Evolutionary conservation across 306 rosid genomes (phyloP).

Genomic region (Mimosa bimucronata): DNA sequence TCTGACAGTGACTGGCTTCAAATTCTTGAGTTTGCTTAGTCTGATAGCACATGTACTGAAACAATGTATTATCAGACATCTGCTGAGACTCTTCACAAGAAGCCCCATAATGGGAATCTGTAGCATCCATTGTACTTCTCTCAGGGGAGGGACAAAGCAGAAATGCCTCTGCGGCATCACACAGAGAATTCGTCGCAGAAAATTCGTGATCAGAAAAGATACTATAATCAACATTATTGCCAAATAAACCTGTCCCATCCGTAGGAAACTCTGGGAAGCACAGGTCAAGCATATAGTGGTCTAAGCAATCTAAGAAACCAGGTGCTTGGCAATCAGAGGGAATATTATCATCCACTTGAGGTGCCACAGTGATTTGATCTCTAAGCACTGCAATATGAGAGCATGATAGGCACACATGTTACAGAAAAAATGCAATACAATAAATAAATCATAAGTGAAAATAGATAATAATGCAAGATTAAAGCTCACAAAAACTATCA

Average conservation of each 20-base stretch:
- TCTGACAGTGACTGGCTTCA: constrained; percentile 34
- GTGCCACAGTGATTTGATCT: constrained; percentile 35
- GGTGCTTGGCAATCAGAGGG: constrained; percentile 44
- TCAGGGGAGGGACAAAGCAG: constrained; percentile 54
- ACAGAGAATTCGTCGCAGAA: constrained; percentile 50
- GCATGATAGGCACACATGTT: constrained; percentile 17
- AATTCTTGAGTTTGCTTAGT: constrained; percentile 56
- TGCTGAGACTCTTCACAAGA: constrained; percentile 50
- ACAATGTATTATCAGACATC: constrained; percentile 47
- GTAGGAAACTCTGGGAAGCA: constrained; percentile 49
- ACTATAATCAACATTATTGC: constrained; percentile 39
- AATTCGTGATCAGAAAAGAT: constrained; percentile 49
- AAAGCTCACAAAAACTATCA: constrained; percentile 5
- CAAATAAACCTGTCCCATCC: constrained; percentile 42
- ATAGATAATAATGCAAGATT: not conserved
- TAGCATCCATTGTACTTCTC: constrained; percentile 44
- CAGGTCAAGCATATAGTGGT: constrained; percentile 58
- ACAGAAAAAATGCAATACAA: constrained; percentile 20
- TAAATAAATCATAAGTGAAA: not conserved
- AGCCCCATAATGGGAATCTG: constrained; percentile 40
- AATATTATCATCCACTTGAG: constrained; percentile 51
- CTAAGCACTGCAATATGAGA: constrained; percentile 39
- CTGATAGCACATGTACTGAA: constrained; percentile 55
- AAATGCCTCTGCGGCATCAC: constrained; percentile 51
- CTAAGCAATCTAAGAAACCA: constrained; percentile 45